These are phyloP conservation scores for Saccharum spontaneum DNA, from an alignment of 176 grass and related monocot genomes.

Conservation along the genomic window DNA sequence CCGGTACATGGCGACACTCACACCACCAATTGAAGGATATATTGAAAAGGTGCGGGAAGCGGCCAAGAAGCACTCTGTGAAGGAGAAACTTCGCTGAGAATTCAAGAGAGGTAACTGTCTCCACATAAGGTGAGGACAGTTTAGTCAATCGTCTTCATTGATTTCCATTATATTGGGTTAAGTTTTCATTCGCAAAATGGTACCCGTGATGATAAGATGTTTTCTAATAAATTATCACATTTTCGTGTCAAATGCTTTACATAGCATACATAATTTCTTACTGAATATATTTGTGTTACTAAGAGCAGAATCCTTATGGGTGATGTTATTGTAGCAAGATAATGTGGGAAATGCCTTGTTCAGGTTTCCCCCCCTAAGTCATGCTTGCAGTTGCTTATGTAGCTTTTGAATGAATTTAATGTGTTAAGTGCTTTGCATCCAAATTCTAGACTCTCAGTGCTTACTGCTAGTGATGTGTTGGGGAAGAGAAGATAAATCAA, in stretches of 20 bases:
- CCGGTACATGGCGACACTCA: conserved; percentile 84
- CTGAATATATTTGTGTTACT: not conserved
- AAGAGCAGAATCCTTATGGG: not conserved
- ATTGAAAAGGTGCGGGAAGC: conserved; percentile 67
- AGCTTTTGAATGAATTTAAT: not conserved
- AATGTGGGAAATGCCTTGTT: not conserved
- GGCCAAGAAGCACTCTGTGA: conserved; percentile 56
- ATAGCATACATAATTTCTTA: not conserved
- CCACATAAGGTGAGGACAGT: not conserved
- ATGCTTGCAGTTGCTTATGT: not conserved
- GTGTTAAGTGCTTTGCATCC: not conserved
- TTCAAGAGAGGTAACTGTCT: conserved; percentile 15
- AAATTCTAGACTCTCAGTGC: not conserved
- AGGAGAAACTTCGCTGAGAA: conserved; percentile 71
- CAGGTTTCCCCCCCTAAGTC: not conserved
- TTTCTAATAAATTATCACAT: not conserved
- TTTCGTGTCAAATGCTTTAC: not conserved
- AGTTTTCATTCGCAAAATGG: not conserved
- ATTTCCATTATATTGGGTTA: not conserved
- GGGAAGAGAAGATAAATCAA: conserved; percentile 2
- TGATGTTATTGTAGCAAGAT: not conserved
- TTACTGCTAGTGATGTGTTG: not conserved
- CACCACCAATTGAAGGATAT: conserved; percentile 91
- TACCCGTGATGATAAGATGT: not conserved
- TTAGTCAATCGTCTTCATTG: not conserved